phyloP scores from a whole-genome alignment of 139 green algal species.

The Picochlorum sp. region DNA sequence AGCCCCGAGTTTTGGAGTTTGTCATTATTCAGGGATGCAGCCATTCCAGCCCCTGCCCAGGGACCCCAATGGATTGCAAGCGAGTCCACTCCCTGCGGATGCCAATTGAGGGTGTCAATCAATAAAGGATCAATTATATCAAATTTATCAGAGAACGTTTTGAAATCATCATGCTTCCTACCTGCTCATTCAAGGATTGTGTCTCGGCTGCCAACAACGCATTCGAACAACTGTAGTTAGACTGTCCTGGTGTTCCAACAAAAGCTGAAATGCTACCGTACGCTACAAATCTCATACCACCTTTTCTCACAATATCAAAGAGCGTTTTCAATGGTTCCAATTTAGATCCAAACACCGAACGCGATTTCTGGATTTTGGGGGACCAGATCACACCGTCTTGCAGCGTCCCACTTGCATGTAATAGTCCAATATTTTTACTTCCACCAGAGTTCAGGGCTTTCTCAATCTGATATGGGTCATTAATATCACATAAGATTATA shows the following conservation, averaged over 20 bases:
- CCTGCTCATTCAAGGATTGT: not conserved
- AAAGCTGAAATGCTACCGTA: slow-evolving; percentile 30
- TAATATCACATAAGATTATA: not conserved
- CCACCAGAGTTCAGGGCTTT: not conserved
- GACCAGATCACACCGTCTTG: slow-evolving; percentile 13
- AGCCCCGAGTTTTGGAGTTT: not conserved
- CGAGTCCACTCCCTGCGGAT: not conserved
- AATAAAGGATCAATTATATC: not conserved
- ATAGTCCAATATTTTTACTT: slow-evolving; percentile 1
- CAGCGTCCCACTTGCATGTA: slow-evolving; percentile 31
- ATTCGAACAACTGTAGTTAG: slow-evolving; percentile 36
- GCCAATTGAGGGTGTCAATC: not conserved
- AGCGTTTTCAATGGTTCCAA: slow-evolving; percentile 1
- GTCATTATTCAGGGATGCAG: slow-evolving; percentile 2
- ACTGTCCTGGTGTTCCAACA: slow-evolving; percentile 32
- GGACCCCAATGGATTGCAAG: slow-evolving; percentile 32
- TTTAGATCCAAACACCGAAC: slow-evolving; percentile 24
- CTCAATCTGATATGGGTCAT: not conserved
- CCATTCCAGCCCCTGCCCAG: slow-evolving; percentile 28
- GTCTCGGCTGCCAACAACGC: slow-evolving; percentile 5
- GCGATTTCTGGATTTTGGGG: slow-evolving; percentile 8
- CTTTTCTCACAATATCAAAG: not conserved
- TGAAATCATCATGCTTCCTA: too few relatives aligned
- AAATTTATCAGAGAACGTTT: too few relatives aligned
- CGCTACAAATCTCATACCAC: slow-evolving; percentile 3